Base-by-base conservation (phyloP, 2,329 filamentous ascomycete genomes). In the Helotiales sp. region DNA sequence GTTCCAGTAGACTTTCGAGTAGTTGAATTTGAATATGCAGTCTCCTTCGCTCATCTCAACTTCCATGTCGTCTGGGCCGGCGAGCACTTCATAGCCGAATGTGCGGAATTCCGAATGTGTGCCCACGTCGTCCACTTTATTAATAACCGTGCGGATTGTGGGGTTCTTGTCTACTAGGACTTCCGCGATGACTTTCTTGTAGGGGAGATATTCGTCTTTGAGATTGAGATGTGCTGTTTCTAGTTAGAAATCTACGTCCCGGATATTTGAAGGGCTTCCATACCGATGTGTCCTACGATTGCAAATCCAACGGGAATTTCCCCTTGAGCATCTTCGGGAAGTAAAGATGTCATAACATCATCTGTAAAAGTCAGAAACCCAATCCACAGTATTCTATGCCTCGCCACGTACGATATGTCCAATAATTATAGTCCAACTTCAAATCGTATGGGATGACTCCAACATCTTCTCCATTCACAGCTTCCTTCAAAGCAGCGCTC, bases 1-100 rank as follows among this genome's bases (percentile, higher is more conserved):
- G 80, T 99, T 99, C 95, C 95, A 99, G 84, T 99, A 99, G 3
- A 99, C 96, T 74, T 96, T 96, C 69, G 91, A 88, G 79, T 97
- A 99, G 82, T 99, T 92, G 79, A 99, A 98, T 64, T 85, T 85
- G 82, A 97, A 99, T n/a, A 85, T 82, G 81, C 96, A 98, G 68
- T 89, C 87, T 74, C 92, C 91, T 80, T 97, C 93, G 71, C 87
- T 88, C 61, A 96, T 86, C 70, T 92, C 87, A 63, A 99, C 96
- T 62, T 94, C 89, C 79, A 97, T 83, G 75, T 98, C 90, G 73
- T 93, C 88, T 0, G 88, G 86, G 0, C 96, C 96, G 1, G 89
- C 89, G 0, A 99, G 86, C 15, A 98, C 86, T 81, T 99, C 96
- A 81, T 97, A 98, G 34, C 86, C 86, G 79, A 99, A 98, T 0